A percentile compares a stretch with the other conserved stretches of the same genome.
These are phyloP conservation scores for Lasiosphaeria ovina DNA, from an alignment of 495 filamentous ascomycete genomes.

Conservation along the genomic window DNA sequence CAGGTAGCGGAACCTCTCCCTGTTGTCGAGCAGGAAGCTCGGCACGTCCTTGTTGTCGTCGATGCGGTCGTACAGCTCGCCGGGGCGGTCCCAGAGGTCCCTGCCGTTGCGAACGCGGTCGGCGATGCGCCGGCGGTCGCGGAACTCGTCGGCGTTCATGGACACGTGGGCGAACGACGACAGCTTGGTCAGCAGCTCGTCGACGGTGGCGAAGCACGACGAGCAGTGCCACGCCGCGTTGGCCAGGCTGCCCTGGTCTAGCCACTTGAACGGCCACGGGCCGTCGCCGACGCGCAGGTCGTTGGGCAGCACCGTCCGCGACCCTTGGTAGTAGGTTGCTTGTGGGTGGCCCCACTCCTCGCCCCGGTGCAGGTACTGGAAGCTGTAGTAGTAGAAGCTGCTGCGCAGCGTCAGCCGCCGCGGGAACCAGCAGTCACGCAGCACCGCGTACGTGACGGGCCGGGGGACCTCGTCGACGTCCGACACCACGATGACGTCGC, in stretches of 20 bases:
- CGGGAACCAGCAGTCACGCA: constrained; percentile 51
- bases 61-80: constrained; percentile 45
- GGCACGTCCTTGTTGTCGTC: constrained; percentile 47
- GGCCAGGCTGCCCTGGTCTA: constrained; percentile 41
- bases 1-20: constrained; percentile 37
- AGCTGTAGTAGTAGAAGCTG: constrained; percentile 56
- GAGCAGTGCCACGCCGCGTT: constrained; percentile 57
- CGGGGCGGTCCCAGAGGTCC: constrained; percentile 51
- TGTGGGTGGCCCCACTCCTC: constrained; percentile 57
- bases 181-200: constrained; percentile 53
- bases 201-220: constrained; percentile 50
- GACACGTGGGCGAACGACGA: constrained; percentile 48
- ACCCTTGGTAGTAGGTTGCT: constrained; percentile 53
- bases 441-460: constrained; percentile 40
- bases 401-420: constrained; percentile 51
- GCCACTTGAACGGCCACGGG: constrained; percentile 26
- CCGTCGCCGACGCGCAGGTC: constrained; percentile 47
- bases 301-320: constrained; percentile 46
- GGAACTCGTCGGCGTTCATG: constrained; percentile 43
- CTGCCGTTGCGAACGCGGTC: constrained; percentile 46
- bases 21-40: constrained; percentile 33
- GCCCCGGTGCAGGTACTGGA: constrained; percentile 51
- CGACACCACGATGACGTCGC: constrained; percentile 46
- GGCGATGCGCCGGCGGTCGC: constrained; percentile 42
- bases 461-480: constrained; percentile 56